A percentile compares a stretch with the other conserved stretches of the same genome.
phyloP scores from a whole-genome alignment of 768 basidiomycete genomes.

The Heimioporus sp. region DNA sequence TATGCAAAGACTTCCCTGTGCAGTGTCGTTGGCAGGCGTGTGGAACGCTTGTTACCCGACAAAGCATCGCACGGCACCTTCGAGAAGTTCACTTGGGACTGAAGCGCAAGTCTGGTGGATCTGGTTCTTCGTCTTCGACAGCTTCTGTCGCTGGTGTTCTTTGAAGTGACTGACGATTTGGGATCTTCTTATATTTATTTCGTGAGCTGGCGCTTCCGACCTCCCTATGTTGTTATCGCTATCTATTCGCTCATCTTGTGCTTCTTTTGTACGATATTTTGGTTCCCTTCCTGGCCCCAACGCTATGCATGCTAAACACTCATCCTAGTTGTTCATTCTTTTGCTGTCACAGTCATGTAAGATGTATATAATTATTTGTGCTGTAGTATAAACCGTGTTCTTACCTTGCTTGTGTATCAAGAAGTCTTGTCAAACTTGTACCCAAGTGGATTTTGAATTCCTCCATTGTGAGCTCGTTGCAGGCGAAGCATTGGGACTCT shows the following conservation, averaged over 20 bases:
- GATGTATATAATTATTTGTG: no score
- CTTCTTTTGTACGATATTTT: conserved; percentile 6
- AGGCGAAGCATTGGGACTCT: no score
- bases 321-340: background rate
- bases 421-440: no score
- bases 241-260: background rate
- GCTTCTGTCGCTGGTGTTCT: background rate
- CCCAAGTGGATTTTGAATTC: no score
- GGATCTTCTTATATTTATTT: background rate
- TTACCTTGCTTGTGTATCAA: background rate
- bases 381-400: no score
- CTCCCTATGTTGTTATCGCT: background rate
- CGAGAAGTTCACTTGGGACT: conserved; percentile 15
- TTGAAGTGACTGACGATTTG: background rate
- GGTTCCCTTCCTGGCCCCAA: background rate
- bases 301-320: background rate
- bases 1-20: background rate
- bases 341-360: background rate
- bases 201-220: background rate
- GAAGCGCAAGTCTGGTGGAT: conserved; percentile 3
- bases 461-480: no score
- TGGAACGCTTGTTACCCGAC: background rate
- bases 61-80: conserved; percentile 7
- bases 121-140: background rate
- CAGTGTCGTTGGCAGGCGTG: conserved; percentile 14